Base-by-base conservation (phyloP, 352 stramenopile genomes). In the Pythium brachiatum region DNA sequence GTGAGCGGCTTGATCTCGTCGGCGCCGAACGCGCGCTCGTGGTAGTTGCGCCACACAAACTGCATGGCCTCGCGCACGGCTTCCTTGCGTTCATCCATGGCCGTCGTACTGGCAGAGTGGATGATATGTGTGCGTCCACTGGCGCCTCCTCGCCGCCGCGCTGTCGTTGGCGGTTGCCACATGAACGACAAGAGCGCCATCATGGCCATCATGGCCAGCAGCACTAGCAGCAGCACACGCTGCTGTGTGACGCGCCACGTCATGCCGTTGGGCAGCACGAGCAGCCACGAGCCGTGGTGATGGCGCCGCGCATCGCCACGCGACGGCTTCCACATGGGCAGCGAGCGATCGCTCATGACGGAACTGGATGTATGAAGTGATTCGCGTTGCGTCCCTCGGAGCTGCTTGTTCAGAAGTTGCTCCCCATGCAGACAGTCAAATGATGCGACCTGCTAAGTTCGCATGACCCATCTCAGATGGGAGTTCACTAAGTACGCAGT, bases 1-100 rank as follows among this genome's bases (percentile, higher is more conserved):
- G 76, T 84, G 41, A 93, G 66, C 1, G 96, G 96, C 38, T 83
- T 79, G 46, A 99, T 70, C 75, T 99, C 97, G 76, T 99, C 97
- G 9, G 76, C 86, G 16, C 97, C 97, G 74, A 97, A 99, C 46
- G 97, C 97, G 70, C 97, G 80, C 51, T 92, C 73, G 70, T 95
- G 86, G 74, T 99, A 99, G 55, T 86, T 91, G 1, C 62, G 70
- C 96, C 83, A 94, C 27, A 85, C 80, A 53, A 91, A 90, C 57
- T 79, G 69, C 85, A 94, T 94, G 38, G 85, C 85, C 47, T 76
- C 66, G n/a, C 74, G 66, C 16, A 92, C 74, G 2, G 78, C 79
- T 0, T 72, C 54, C 27, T 72, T 74, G 8, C 84, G 73, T 25
- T 63, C 54, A 34, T 67, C 60, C 54, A 82, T 75, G 53, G 79